Evolutionary conservation across 2,329 filamentous ascomycete genomes (phyloP).

Genomic region (Cladobotryum mycophilum): DNA sequence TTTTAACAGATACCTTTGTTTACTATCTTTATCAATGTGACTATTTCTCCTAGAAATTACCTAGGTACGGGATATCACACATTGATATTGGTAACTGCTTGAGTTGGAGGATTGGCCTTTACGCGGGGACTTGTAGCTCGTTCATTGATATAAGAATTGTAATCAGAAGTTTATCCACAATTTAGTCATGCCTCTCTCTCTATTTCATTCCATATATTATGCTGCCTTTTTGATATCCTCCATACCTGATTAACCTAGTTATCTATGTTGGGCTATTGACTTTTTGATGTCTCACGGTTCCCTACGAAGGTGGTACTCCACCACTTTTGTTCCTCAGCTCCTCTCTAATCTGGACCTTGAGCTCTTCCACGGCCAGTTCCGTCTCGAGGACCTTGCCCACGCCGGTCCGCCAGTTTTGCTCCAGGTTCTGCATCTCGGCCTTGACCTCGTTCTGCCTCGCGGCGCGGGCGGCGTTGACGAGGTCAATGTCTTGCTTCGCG

Average conservation of each 20-base stretch:
- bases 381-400: slow-evolving; percentile 78
- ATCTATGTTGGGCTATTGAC: too few species aligned
- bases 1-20: slow-evolving; percentile 31
- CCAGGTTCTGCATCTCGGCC: slow-evolving; percentile 66
- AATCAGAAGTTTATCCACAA: not conserved
- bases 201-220: too few species aligned
- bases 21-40: slow-evolving; percentile 17
- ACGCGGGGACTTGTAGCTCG: not conserved
- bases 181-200: too few species aligned
- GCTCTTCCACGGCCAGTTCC: slow-evolving; percentile 71
- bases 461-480: slow-evolving; percentile 64
- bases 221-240: too few species aligned
- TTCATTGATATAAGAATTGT: not conserved
- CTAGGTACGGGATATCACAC: not conserved
- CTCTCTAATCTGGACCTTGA: slow-evolving; percentile 62
- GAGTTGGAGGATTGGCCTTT: not conserved
- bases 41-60: slow-evolving; percentile 3
- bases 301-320: not conserved
- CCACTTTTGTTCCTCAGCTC: slow-evolving; percentile 39
- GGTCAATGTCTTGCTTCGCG: slow-evolving; percentile 62
- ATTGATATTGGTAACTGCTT: slow-evolving; percentile 4
- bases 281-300: not conserved
- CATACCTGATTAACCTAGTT: too few species aligned
- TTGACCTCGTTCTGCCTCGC: slow-evolving; percentile 62
- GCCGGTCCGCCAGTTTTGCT: slow-evolving; percentile 72